phyloP scores from a whole-genome alignment of 495 filamentous ascomycete species.

The Hyaloscypha hepaticicola region DNA sequence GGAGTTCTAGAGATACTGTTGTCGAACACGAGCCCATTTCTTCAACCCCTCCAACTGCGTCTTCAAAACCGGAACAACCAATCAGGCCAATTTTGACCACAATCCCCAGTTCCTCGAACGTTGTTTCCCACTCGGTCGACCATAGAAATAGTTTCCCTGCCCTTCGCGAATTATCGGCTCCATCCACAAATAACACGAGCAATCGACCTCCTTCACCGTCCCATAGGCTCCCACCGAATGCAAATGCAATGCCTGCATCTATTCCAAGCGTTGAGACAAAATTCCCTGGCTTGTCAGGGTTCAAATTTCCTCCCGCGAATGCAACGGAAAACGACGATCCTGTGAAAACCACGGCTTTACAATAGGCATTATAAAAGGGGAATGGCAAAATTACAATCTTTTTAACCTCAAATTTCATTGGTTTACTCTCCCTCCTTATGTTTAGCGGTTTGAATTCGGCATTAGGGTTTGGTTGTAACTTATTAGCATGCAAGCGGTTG shows the following conservation, averaged over 20 bases:
- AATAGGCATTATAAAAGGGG: background rate
- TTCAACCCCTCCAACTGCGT: background rate
- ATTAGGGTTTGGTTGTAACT: background rate
- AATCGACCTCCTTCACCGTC: constrained; percentile 16
- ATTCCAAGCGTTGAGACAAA: constrained; percentile 24
- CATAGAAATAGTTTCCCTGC: background rate
- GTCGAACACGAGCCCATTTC: constrained; percentile 21
- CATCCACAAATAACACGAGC: constrained; percentile 17
- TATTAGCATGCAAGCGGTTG: constrained; percentile 15
- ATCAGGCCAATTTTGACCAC: constrained; percentile 19
- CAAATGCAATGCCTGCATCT: constrained; percentile 21
- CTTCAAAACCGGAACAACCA: constrained; percentile 18
- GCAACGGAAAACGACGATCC: constrained; percentile 3
- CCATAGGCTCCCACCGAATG: constrained; percentile 11
- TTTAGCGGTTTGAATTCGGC: background rate
- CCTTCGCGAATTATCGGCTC: constrained; percentile 15
- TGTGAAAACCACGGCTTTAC: background rate
- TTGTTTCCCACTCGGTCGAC: constrained; percentile 4
- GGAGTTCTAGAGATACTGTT: constrained; percentile 15
- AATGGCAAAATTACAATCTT: background rate
- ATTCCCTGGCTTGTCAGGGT: constrained; percentile 13
- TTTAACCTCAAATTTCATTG: background rate
- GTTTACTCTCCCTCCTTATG: background rate
- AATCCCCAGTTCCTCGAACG: constrained; percentile 22
- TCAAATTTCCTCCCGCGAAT: constrained; percentile 10